These are phyloP conservation scores for Eimeria sp. DNA, from an alignment of 169 alveolate genomes.

Conservation along the genomic window DNA sequence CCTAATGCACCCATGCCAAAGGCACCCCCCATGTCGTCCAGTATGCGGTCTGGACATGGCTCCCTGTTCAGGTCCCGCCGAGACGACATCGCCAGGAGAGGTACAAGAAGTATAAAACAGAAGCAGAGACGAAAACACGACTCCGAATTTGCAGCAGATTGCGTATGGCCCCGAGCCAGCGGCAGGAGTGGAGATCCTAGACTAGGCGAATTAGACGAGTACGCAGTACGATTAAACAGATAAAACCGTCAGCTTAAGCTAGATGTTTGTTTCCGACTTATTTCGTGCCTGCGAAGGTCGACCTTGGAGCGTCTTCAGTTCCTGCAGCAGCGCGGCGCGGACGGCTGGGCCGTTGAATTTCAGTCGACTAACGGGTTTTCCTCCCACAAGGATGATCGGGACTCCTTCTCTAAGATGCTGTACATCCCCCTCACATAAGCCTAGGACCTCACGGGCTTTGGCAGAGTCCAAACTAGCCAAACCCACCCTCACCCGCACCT, in stretches of 20 bases:
- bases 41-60: constrained; percentile 98
- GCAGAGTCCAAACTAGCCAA: constrained; percentile 28
- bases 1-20: constrained; percentile 98
- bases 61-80: constrained; percentile 93
- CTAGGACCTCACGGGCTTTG: background rate
- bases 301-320: background rate
- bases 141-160: background rate
- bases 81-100: constrained; percentile 45
- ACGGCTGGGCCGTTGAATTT: constrained; percentile 59
- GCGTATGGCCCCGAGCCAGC: background rate
- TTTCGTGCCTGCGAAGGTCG: background rate
- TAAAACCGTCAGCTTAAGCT: background rate
- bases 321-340: constrained; percentile 49
- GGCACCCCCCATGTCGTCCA: constrained; percentile 98
- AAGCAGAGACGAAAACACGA: background rate
- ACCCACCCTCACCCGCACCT: constrained; percentile 15
- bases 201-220: background rate
- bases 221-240: background rate
- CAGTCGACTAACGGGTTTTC: constrained; percentile 25
- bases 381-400: constrained; percentile 54
- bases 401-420: background rate
- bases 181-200: background rate
- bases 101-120: background rate
- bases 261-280: background rate
- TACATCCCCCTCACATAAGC: constrained; percentile 12